phyloP scores from a whole-genome alignment of 352 stramenopile genomes.

The Plasmopara muralis region DNA sequence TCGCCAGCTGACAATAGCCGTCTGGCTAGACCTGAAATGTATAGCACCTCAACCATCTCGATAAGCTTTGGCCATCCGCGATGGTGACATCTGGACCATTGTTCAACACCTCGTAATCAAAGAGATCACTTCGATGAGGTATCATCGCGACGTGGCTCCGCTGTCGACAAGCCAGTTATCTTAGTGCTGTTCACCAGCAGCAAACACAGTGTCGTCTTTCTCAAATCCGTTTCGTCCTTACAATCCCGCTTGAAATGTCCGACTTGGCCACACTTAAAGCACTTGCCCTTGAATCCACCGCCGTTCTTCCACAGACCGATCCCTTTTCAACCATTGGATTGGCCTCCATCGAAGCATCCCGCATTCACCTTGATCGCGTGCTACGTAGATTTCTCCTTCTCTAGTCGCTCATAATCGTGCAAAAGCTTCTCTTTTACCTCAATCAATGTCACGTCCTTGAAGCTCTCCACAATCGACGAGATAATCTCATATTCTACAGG shows the following conservation, averaged over 20 bases:
- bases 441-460: not conserved
- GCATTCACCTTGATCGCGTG: not conserved
- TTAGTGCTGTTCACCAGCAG: not conserved
- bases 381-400: not conserved
- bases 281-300: not conserved
- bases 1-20: constrained; percentile 17
- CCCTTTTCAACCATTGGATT: not conserved
- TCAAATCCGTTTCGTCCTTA: not conserved
- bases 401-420: not conserved
- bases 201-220: not conserved
- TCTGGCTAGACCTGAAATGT: constrained; percentile 7
- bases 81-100: not conserved
- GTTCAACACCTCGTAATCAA: not conserved
- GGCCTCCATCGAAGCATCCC: not conserved
- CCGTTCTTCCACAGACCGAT: not conserved
- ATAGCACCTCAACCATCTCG: not conserved
- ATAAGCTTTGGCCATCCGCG: not conserved
- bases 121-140: not conserved
- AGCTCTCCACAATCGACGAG: not conserved
- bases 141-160: not conserved
- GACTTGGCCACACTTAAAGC: not conserved
- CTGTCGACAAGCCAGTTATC: not conserved
- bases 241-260: not conserved
- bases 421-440: constrained; percentile 1
- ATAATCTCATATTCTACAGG: not conserved